A percentile compares a stretch with the other conserved stretches of the same genome.
These are phyloP conservation scores for Diaporthe vaccinii DNA, from an alignment of 2,329 filamentous ascomycete genomes.

Conservation along the genomic window DNA sequence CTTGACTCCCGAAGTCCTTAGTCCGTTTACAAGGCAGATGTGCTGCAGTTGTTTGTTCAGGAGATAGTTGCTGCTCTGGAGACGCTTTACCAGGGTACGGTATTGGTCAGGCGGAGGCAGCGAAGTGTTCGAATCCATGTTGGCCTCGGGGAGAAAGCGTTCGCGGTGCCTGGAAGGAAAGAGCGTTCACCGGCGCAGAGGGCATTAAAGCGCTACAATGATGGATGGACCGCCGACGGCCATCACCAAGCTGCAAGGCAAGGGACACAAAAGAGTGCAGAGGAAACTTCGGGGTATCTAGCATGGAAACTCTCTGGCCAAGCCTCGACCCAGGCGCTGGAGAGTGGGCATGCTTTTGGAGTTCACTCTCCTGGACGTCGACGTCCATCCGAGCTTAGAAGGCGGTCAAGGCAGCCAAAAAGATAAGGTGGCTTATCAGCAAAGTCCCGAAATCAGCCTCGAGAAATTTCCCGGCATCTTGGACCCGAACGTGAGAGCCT, in stretches of 20 bases:
- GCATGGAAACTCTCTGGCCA: slow-evolving; percentile 1
- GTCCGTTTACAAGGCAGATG: slow-evolving; percentile 80
- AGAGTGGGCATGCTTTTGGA: background rate
- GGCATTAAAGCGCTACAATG: slow-evolving; percentile 29
- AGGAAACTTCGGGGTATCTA: background rate
- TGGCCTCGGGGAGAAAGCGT: slow-evolving; percentile 25
- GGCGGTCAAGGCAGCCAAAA: slow-evolving; percentile 32
- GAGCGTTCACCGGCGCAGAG: slow-evolving; percentile 27
- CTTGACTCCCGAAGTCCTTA: slow-evolving; percentile 88
- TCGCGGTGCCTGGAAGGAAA: slow-evolving; percentile 17
- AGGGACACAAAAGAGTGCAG: background rate
- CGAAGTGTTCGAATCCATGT: slow-evolving; percentile 41
- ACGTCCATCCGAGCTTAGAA: slow-evolving; percentile 4
- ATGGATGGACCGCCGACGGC: slow-evolving; percentile 7
- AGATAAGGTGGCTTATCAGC: slow-evolving; percentile 28
- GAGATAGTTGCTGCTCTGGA: slow-evolving; percentile 53
- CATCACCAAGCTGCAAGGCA: slow-evolving; percentile 17
- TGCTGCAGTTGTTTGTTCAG: slow-evolving; percentile 78
- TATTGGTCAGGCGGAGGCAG: slow-evolving; percentile 56
- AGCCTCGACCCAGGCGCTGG: background rate
- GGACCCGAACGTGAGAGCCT: slow-evolving; percentile 3
- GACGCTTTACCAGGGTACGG: slow-evolving; percentile 58
- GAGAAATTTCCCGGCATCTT: slow-evolving; percentile 27
- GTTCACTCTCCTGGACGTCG: slow-evolving; percentile 9
- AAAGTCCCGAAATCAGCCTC: background rate